A percentile compares a stretch with the other conserved stretches of the same genome.
These are phyloP conservation scores for Poa annua DNA, from an alignment of 176 grass and related monocot genomes.

Conservation along the genomic window DNA sequence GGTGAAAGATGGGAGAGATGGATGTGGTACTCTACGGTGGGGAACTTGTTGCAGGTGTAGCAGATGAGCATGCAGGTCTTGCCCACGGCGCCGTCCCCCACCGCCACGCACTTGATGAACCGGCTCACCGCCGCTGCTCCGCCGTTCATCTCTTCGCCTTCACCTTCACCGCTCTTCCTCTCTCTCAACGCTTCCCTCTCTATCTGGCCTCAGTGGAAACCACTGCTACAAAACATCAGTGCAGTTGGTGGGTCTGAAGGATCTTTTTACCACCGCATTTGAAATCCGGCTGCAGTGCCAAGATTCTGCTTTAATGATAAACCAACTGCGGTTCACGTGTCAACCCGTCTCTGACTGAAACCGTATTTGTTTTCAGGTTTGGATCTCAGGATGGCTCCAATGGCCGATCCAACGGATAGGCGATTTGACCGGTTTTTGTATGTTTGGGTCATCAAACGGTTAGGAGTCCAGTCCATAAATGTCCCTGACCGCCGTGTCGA, in stretches of 20 bases:
- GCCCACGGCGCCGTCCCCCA: conserved; percentile 86
- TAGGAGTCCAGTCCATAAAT: no score
- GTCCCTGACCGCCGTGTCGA: no score
- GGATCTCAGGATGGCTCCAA: background rate
- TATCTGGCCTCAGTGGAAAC: background rate
- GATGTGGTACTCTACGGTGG: conserved; percentile 44
- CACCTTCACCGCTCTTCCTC: background rate
- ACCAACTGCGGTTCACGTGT: conserved; percentile 13
- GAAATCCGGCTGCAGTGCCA: background rate
- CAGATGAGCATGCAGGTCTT: conserved; percentile 99
- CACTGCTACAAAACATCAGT: conserved; percentile 20
- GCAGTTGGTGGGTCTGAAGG: background rate
- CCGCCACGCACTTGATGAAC: conserved; percentile 91
- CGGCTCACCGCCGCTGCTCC: conserved; percentile 33
- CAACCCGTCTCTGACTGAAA: conserved; percentile 1
- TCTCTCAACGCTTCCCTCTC: background rate
- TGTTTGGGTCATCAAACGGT: no score
- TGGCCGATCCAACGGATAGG: no score
- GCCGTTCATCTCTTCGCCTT: conserved; percentile 33
- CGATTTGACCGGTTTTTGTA: no score
- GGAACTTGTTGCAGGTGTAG: conserved; percentile 99
- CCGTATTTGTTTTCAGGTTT: conserved; percentile 22
- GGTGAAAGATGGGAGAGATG: background rate
- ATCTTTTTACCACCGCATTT: conserved; percentile 1
- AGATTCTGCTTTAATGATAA: conserved; percentile 34